Conservation (phyloP, 768 basidiomycete species). For the Pleurotus djamor region DNA sequence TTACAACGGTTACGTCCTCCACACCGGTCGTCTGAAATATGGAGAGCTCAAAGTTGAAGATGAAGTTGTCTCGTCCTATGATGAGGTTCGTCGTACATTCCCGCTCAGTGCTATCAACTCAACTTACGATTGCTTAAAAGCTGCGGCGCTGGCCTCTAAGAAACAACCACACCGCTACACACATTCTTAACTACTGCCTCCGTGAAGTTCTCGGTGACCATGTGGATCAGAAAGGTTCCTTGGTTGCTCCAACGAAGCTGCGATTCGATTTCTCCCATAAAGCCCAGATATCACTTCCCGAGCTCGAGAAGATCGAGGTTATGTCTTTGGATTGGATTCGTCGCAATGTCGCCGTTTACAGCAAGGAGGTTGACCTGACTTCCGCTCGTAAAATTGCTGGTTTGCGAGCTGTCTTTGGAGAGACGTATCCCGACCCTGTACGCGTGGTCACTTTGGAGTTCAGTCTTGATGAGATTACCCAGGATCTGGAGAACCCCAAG, state of each 20-base stretch:
- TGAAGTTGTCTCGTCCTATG: constrained; percentile 86
- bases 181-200: constrained; percentile 93
- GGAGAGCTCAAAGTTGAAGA: constrained; percentile 79
- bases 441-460: constrained; percentile 91
- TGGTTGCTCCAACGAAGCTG: constrained; percentile 93
- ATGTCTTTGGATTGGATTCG: constrained; percentile 90
- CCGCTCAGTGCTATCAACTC: too few relatives aligned
- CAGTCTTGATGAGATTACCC: constrained; percentile 80
- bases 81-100: constrained; percentile 57
- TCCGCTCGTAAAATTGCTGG: constrained; percentile 89
- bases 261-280: constrained; percentile 99
- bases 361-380: constrained; percentile 79
- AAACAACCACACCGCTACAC: constrained; percentile 98
- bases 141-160: constrained; percentile 93
- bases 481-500: constrained; percentile 84
- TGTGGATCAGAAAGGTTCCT: constrained; percentile 96
- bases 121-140: constrained; percentile 27
- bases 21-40: constrained; percentile 89
- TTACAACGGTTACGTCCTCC: constrained; percentile 94
- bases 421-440: constrained; percentile 97
- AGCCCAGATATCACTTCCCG: constrained; percentile 71
- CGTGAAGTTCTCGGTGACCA: constrained; percentile 96
- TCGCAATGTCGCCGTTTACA: constrained; percentile 84
- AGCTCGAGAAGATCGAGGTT: constrained; percentile 79
- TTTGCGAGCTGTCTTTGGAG: constrained; percentile 94